phyloP scores from a whole-genome alignment of 805 yeast genomes.

The Candida montana region DNA sequence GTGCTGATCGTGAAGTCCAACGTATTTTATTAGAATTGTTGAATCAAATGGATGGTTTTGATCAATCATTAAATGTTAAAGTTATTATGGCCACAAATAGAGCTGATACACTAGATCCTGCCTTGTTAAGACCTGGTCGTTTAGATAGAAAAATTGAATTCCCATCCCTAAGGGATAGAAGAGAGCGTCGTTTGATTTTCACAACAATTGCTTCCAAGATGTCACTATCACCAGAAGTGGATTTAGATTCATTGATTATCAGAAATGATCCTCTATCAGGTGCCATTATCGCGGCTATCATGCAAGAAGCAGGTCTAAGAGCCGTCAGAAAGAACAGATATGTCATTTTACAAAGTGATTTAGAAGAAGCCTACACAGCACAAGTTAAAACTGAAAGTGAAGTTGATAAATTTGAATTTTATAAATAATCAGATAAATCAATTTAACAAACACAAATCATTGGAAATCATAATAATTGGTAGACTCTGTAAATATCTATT shows the following conservation, averaged over 20 bases:
- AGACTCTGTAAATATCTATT: constrained; percentile 45
- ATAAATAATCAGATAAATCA: constrained; percentile 49
- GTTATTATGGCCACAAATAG: constrained; percentile 99
- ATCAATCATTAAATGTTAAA: constrained; percentile 90
- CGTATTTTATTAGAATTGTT: constrained; percentile 91
- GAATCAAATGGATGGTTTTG: constrained; percentile 99
- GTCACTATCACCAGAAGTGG: constrained; percentile 98
- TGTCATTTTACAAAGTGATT: constrained; percentile 90
- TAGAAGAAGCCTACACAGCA: constrained; percentile 95
- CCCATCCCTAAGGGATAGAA: constrained; percentile 92
- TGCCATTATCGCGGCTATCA: constrained; percentile 95
- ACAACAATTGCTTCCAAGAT: constrained; percentile 94
- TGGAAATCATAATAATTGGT: not conserved
- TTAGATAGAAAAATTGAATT: constrained; percentile 97
- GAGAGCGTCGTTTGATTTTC: constrained; percentile 95
- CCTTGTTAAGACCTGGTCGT: constrained; percentile 96
- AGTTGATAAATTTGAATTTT: constrained; percentile 96
- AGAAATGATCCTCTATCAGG: constrained; percentile 97
- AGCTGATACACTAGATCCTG: constrained; percentile 99
- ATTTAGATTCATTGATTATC: constrained; percentile 86
- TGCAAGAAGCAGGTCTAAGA: constrained; percentile 99
- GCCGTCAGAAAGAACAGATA: constrained; percentile 98
- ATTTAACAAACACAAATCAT: not conserved
- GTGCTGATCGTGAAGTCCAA: constrained; percentile 99
- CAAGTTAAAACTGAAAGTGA: constrained; percentile 96